These are phyloP conservation scores for Ambrosia trifida DNA, from an alignment of 129 eudicot species.

Conservation along the genomic window DNA sequence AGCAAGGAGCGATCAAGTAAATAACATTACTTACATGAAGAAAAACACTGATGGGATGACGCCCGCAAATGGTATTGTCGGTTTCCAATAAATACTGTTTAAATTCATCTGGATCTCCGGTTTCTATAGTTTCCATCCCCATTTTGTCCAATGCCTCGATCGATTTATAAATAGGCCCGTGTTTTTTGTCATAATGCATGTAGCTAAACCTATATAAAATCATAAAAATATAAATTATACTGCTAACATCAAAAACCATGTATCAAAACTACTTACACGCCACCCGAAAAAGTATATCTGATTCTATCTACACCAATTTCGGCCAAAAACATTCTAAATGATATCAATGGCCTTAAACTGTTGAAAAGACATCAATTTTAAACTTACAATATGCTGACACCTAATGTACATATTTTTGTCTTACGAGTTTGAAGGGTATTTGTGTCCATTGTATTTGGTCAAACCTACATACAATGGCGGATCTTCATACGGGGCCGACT, in stretches of 20 bases:
- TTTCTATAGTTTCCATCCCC: constrained; percentile 92
- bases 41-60: constrained; percentile 91
- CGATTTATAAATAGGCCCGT: constrained; percentile 85
- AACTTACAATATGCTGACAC: too few relatives aligned
- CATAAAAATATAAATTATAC: neutral
- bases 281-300: neutral
- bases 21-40: constrained; percentile 63
- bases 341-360: neutral
- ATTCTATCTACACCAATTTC: neutral
- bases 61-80: constrained; percentile 93
- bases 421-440: neutral
- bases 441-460: neutral
- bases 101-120: constrained; percentile 86
- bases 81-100: constrained; percentile 70
- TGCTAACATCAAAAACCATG: neutral
- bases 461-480: neutral
- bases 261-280: too few relatives aligned
- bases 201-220: constrained; percentile 65
- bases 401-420: too few relatives aligned
- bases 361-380: neutral
- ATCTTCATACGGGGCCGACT: too few relatives aligned
- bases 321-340: neutral
- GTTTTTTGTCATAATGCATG: constrained; percentile 71
- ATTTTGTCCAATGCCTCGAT: constrained; percentile 85
- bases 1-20: neutral